Evolutionary conservation across 352 stramenopile genomes (phyloP), one percentile per base, ranked within the genome.

Genomic region (Globisporangium viniferum): DNA sequence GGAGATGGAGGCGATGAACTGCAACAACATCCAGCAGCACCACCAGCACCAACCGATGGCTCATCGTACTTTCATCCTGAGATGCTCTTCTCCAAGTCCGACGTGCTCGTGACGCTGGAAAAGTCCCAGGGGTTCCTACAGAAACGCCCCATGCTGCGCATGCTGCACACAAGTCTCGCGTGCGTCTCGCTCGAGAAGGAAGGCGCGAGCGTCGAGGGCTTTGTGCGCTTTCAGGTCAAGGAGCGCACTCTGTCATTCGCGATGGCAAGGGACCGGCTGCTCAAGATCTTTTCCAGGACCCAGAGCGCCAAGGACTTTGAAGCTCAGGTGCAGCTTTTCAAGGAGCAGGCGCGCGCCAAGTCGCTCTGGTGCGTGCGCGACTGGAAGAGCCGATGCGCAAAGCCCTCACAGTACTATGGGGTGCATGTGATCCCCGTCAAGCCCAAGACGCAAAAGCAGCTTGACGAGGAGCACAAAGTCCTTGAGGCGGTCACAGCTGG

Each of bases 291-390:
- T 66, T 69, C 66, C 5, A 68, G 66, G 15, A 62, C 65, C 44
- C 71, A 79, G 27, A 72, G 70, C 41, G 62, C 73, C 8, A 24
- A 76, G 14, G 70, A 67, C 2, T 80, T 89, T 5, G 78, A 89
- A 57, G 67, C 75, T 0, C 77, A 75, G 31, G 66, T 83, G 33
- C 70, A 86, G 20, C 55, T 62, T 1, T 90, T 88, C 65, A 73
- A 79, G 31, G 61, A 62, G 15, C 73, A 82, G n/a, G 80, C 82
- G 3, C 72, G 72, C 35, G 72, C 73, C 15, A 76, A 73, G 35
- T 92, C 84, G 14, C 76, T 69, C 5, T 92, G 84, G 84, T 90
- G 84, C 59, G 81, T 90, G 14, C 80, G 79, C 20, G 73, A 90
- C 35, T 55, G 58, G 1, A 86, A 83, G 54, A 81, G 68, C 51